These are phyloP conservation scores for Phoenix roebelenii DNA, from an alignment of 176 grass and related monocot genomes.

Conservation along the genomic window DNA sequence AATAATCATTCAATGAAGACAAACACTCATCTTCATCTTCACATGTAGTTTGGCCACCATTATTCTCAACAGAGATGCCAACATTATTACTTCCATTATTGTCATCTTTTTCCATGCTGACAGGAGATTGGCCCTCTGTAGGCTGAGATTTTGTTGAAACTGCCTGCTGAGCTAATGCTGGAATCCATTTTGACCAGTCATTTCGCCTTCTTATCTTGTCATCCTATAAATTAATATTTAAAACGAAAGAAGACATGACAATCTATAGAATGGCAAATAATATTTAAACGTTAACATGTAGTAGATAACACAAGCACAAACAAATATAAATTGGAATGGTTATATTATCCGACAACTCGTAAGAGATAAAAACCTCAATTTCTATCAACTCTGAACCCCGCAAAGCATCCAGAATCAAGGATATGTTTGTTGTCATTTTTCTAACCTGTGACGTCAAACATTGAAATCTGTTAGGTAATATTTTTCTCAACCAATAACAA, in stretches of 20 bases:
- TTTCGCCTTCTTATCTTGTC: conserved; percentile 50
- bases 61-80: conserved; percentile 22
- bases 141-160: conserved; percentile 10
- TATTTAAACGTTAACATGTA: neutral
- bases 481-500: too few species aligned
- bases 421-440: conserved; percentile 54
- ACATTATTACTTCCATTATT: conserved; percentile 18
- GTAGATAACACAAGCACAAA: neutral
- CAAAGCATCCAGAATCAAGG: conserved; percentile 50
- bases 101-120: conserved; percentile 23
- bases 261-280: too few species aligned
- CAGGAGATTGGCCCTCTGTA: conserved; percentile 26
- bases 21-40: conserved; percentile 34
- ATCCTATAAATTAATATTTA: conserved; percentile 28
- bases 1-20: conserved; percentile 4
- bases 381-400: conserved; percentile 48
- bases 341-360: neutral
- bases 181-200: conserved; percentile 64
- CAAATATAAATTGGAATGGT: neutral
- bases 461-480: too few species aligned
- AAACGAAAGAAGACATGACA: conserved; percentile 9
- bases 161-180: conserved; percentile 4
- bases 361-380: conserved; percentile 47
- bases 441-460: conserved; percentile 36
- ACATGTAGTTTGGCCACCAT: conserved; percentile 11